phyloP scores from a whole-genome alignment of 164 flowering plant genomes.

The Kalanchoe fedtschenkoi region DNA sequence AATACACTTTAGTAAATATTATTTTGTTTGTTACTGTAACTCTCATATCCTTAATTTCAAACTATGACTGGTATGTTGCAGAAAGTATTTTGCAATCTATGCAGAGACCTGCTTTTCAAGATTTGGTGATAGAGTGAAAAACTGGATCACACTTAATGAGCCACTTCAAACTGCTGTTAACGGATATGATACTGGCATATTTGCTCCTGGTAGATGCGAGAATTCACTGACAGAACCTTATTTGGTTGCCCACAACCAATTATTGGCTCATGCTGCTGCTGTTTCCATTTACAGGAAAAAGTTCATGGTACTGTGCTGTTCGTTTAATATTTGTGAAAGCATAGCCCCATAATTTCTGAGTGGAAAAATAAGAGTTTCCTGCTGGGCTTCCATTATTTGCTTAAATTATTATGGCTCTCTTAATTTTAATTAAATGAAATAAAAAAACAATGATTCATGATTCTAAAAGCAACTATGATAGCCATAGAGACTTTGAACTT shows the following conservation, averaged over 20 bases:
- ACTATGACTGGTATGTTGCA: constrained; percentile 24
- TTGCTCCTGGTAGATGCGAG: constrained; percentile 85
- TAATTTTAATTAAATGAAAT: too few relatives aligned
- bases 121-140: constrained; percentile 90
- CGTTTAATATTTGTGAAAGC: not conserved
- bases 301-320: constrained; percentile 45
- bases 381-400: not conserved
- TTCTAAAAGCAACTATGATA: too few relatives aligned
- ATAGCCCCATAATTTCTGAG: not conserved
- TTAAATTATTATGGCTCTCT: not conserved
- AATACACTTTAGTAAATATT: not conserved
- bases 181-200: constrained; percentile 57
- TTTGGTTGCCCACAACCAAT: constrained; percentile 73
- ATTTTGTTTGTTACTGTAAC: not conserved
- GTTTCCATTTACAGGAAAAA: constrained; percentile 56
- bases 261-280: constrained; percentile 83
- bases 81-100: constrained; percentile 67
- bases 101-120: constrained; percentile 83
- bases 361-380: not conserved
- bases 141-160: constrained; percentile 83
- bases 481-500: too few relatives aligned
- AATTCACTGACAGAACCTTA: constrained; percentile 54
- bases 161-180: constrained; percentile 83
- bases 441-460: too few relatives aligned
- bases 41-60: not conserved